Evolutionary conservation across 345 rosid genomes (phyloP), one percentile per base, ranked within the genome.

Genomic region (Eucalyptus microcorys): DNA sequence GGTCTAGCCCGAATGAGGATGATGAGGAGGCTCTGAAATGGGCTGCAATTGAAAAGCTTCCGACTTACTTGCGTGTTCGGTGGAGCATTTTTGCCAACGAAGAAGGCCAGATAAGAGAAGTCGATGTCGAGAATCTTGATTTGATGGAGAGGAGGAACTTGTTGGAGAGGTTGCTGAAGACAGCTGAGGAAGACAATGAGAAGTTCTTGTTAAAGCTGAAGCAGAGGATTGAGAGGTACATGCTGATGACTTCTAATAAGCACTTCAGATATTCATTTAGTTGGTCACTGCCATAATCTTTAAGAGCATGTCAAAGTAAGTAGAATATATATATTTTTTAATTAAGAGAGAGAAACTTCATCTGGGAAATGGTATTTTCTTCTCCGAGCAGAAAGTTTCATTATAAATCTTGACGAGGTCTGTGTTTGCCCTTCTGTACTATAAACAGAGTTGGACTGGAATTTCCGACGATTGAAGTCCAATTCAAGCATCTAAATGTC

Each of bases 21-120:
- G 95, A 93, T 89, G 98, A 95, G 88, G 98, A 95, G 92, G 99
- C 96, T 80, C 92, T 96, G 87, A 95, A 59, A 89, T 97, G 98
- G 99, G 99, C 99, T 80, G 99, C 99, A 80, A 22, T 97, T 6
- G 97, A 97, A 92, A 96, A 93, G 91, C 94, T 97, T 27, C 99
- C 99, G 0, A 95, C 98, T 10, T 94, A 89, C 89, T 87, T 93
- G 87, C 95, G 97, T 84, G 71, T 95, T 4, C 92, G 92, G 89
- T 94, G 96, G 93, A 97, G 98, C 47, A 91, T 97, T 42, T 93
- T 97, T 13, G 91, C 94, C 13, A 81, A 92, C 90, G 81, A 93
- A 59, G 94, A 93, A 37, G 95, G 96, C 10, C 86, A 88, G 3
- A n/a, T 93, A 11, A 91, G 95, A 48, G 96, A 96, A 93, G 89